Evolutionary conservation across 306 rosid genomes (phyloP).

Genomic region (Medicago truncatula): MtrunA17r5.0-ANR NC_053049.1:29789501-29790000

Average conservation of each 20-base stretch:
- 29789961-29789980: slow-evolving; percentile 66
- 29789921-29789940: slow-evolving; percentile 65
- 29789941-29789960: slow-evolving; percentile 85
- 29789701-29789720: slow-evolving; percentile 60
- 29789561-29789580: too few species aligned
- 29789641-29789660: slow-evolving; percentile 55
- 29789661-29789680: slow-evolving; percentile 63
- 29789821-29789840: slow-evolving; percentile 58
- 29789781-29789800: slow-evolving; percentile 56
- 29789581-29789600: too few species aligned
- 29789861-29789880: slow-evolving; percentile 73
- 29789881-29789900: slow-evolving; percentile 89
- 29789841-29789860: slow-evolving; percentile 60
- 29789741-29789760: slow-evolving; percentile 54
- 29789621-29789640: slow-evolving; percentile 17
- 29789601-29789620: too few species aligned
- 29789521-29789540: too few species aligned
- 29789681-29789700: slow-evolving; percentile 52
- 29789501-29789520: too few species aligned
- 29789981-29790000: slow-evolving; percentile 65
- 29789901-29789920: slow-evolving; percentile 64
- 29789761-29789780: slow-evolving; percentile 57
- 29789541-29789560: too few species aligned
- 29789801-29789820: slow-evolving; percentile 34
- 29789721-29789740: slow-evolving; percentile 51